Evolutionary conservation across 345 rosid genomes (phyloP), one percentile per base, ranked within the genome.

Genomic region (Arabidopsis suecica): DNA sequence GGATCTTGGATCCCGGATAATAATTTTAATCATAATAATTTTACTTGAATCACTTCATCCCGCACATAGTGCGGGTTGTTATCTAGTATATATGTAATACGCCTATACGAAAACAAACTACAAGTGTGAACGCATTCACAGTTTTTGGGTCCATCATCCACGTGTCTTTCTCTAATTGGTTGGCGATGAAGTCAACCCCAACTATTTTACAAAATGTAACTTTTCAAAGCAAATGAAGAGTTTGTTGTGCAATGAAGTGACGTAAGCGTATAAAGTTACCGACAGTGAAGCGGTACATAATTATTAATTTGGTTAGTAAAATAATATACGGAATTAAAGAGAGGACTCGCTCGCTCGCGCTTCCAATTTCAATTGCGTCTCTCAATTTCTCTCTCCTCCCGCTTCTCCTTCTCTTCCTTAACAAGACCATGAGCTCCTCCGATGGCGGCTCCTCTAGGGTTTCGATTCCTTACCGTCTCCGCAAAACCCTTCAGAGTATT

Each of bases 401-500:
- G 40, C 61, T 56, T 51, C 64, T 25, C 58, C 67, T 42, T 38
- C 74, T 49, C 56, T 60, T 30, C 32, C 48, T 50, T 50, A 28
- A 28, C 32, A 55, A 9, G 50, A 70, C 64, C 74, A 87, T 85
- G 86, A 85, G 78, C 84, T 75, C 80, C 75, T 61, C 77, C 78
- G 42, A 61, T 69, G 86, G 85, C 16, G 84, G 83, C 25, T 86
- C 84, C 4, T 85, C 85, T 76, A 81, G 87, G 83, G 88, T 81
- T 78, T 69, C 82, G 86, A 87, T 91, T 81, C 88, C 91, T 1
- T 72, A 69, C 32, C 61, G 80, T 68, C 83, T 84, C 57, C 84
- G 91, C 61, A 73, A 80, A 72, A 88, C 84, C 11, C 77, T 94
- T 65, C 86, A 88, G 58, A 79, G 74, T 69, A 91, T 94, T 53